Evolutionary conservation across 192 early-diverging fungal species (phyloP).

Genomic region (Spizellomyces punctatus): DNA sequence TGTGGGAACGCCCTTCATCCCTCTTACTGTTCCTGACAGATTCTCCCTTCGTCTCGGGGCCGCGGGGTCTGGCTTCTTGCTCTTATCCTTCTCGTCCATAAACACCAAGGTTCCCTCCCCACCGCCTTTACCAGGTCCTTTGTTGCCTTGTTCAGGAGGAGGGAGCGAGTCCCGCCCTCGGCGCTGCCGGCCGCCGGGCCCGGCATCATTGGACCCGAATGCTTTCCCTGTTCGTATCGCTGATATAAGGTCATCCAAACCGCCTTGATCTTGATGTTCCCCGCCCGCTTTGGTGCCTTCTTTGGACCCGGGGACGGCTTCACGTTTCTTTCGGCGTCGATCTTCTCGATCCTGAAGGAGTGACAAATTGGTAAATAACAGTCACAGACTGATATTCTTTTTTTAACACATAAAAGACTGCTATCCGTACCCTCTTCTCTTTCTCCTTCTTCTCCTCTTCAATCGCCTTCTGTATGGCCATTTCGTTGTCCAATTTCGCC

Average conservation of each 20-base stretch:
- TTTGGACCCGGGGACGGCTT: conserved; percentile 13
- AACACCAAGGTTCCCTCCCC: neutral
- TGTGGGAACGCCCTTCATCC: conserved; percentile 10
- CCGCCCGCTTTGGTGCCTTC: neutral
- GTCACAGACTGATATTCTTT: too few species aligned
- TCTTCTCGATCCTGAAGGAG: conserved; percentile 46
- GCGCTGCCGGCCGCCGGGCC: conserved; percentile 5
- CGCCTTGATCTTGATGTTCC: conserved; percentile 37
- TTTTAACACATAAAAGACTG: too few species aligned
- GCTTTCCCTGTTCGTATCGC: conserved; percentile 52
- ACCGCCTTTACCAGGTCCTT: too few species aligned
- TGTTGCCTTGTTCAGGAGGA: too few species aligned
- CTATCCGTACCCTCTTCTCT: conserved; percentile 33
- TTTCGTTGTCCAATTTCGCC: conserved; percentile 50
- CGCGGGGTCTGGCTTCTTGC: neutral
- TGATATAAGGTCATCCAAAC: conserved; percentile 53
- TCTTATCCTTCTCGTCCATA: neutral
- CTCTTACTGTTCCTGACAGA: conserved; percentile 6
- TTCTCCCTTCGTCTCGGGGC: conserved; percentile 7
- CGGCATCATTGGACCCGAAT: conserved; percentile 28
- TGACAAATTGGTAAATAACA: too few species aligned
- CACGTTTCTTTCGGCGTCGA: conserved; percentile 43
- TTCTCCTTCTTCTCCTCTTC: conserved; percentile 48
- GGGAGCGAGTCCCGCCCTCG: conserved; percentile 3
- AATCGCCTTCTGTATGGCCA: conserved; percentile 40